Conservation (phyloP, 352 stramenopile genomes). For the Globisporangium paddicum region DNA sequence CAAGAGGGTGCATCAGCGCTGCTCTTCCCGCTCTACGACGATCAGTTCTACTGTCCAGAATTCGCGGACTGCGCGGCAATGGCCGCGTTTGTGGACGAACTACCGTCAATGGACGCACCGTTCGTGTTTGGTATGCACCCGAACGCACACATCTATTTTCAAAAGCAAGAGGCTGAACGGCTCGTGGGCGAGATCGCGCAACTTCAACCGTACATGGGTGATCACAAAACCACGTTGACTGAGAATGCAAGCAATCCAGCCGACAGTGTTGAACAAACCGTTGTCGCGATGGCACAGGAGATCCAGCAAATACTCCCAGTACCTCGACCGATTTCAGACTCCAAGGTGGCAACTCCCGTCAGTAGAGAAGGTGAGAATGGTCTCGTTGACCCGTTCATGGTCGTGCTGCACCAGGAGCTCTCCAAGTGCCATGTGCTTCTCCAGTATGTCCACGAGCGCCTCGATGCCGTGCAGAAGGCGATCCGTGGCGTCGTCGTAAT, state of each 20-base stretch:
- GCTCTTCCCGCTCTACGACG: conserved; percentile 24
- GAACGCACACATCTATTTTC: conserved; percentile 70
- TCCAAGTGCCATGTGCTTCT: conserved; percentile 44
- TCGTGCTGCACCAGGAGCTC: conserved; percentile 70
- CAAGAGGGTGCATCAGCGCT: neutral
- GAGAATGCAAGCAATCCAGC: neutral
- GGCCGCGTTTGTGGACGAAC: conserved; percentile 36
- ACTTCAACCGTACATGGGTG: conserved; percentile 23
- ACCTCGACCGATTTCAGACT: neutral
- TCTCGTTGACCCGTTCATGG: conserved; percentile 38
- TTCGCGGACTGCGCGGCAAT: conserved; percentile 39
- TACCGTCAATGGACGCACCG: conserved; percentile 47
- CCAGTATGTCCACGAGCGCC: conserved; percentile 25
- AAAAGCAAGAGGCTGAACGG: conserved; percentile 46
- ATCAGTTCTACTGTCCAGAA: conserved; percentile 35
- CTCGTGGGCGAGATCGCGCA: conserved; percentile 34
- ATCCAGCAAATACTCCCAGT: conserved; percentile 25
- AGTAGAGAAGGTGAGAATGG: neutral
- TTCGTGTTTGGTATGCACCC: conserved; percentile 82
- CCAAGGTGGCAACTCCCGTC: neutral
- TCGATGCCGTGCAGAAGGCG: conserved; percentile 48
- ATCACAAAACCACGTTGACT: neutral
- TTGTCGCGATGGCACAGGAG: conserved; percentile 14
- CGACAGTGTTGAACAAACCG: conserved; percentile 11
- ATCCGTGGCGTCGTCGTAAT: conserved; percentile 56